A percentile compares a stretch with the other conserved stretches of the same genome.
Evolutionary conservation across 1,139 yeast genomes (phyloP).

Genomic region (Yamadazyma jaroonii): DNA sequence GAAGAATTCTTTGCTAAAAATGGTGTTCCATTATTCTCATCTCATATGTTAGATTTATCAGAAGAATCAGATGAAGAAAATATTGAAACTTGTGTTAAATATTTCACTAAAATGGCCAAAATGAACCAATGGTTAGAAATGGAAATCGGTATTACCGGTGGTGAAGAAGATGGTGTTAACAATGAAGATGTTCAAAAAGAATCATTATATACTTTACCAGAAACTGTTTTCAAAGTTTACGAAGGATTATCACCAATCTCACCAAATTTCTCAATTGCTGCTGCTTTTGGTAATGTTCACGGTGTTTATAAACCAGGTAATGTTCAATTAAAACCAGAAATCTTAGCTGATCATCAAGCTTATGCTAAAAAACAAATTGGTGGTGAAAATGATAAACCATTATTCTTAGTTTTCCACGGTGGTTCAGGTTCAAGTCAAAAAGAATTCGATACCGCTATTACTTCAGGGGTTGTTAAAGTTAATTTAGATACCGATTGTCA

Average conservation of each 20-base stretch:
- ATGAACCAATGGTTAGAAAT: slow-evolving; percentile 98
- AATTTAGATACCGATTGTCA: slow-evolving; percentile 99
- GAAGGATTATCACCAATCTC: slow-evolving; percentile 87
- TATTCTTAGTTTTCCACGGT: slow-evolving; percentile 99
- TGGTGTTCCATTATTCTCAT: slow-evolving; percentile 96
- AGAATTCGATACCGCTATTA: slow-evolving; percentile 90
- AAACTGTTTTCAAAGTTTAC: slow-evolving; percentile 89
- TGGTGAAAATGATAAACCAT: slow-evolving; percentile 63
- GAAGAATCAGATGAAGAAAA: slow-evolving; percentile 96
- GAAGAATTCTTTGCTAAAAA: slow-evolving; percentile 82
- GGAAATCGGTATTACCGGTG: slow-evolving; percentile 99
- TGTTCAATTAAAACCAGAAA: slow-evolving; percentile 88
- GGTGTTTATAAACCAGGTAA: slow-evolving; percentile 99
- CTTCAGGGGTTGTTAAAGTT: slow-evolving; percentile 96
- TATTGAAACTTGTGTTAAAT: slow-evolving; percentile 91
- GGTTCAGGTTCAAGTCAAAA: slow-evolving; percentile 96
- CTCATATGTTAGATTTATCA: slow-evolving; percentile 98
- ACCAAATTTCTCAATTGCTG: slow-evolving; percentile 99
- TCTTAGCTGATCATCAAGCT: slow-evolving; percentile 93
- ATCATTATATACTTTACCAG: slow-evolving; percentile 90
- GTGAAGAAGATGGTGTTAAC: slow-evolving; percentile 99
- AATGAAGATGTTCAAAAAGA: slow-evolving; percentile 90
- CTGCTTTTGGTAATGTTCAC: slow-evolving; percentile 99
- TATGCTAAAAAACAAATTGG: slow-evolving; percentile 68
- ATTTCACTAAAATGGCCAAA: slow-evolving; percentile 92